Conservation (phyloP, 345 rosid genomes). For the Trapa bicornis region DNA sequence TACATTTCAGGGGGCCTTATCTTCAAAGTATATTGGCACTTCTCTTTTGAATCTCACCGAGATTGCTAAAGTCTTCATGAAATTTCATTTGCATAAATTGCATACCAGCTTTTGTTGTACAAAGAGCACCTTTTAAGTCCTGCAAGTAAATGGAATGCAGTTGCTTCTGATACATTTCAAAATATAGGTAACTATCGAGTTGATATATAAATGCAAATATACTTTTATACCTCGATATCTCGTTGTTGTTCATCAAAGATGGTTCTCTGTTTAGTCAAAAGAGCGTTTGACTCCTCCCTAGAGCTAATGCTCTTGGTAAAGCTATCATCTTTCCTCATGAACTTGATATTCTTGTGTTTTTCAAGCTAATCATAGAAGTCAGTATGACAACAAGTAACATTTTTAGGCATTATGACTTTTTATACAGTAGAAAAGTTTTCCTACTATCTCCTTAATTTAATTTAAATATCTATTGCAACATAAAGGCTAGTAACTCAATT, state of each 20-base stretch:
- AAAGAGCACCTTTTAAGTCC: slow-evolving; percentile 61
- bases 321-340: slow-evolving; percentile 35
- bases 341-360: slow-evolving; percentile 36
- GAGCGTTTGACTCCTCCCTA: slow-evolving; percentile 40
- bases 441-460: not conserved
- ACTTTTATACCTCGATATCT: slow-evolving; percentile 46
- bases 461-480: not conserved
- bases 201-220: not conserved
- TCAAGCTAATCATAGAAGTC: slow-evolving; percentile 31
- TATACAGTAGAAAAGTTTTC: not conserved
- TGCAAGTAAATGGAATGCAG: slow-evolving; percentile 12
- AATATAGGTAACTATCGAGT: not conserved
- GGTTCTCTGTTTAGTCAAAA: slow-evolving; percentile 32
- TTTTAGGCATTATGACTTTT: not conserved
- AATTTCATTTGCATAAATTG: slow-evolving; percentile 72
- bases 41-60: slow-evolving; percentile 31
- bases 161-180: not conserved
- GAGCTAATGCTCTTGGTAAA: slow-evolving; percentile 21
- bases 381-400: slow-evolving; percentile 5
- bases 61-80: slow-evolving; percentile 70
- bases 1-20: not conserved
- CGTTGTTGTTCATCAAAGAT: slow-evolving; percentile 64
- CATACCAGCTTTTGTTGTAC: slow-evolving; percentile 79
- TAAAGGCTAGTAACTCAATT: slow-evolving; percentile 4
- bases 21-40: not conserved